These are phyloP conservation scores for Pythium guiyangense DNA, from an alignment of 352 stramenopile genomes.

Conservation along the genomic window DNA sequence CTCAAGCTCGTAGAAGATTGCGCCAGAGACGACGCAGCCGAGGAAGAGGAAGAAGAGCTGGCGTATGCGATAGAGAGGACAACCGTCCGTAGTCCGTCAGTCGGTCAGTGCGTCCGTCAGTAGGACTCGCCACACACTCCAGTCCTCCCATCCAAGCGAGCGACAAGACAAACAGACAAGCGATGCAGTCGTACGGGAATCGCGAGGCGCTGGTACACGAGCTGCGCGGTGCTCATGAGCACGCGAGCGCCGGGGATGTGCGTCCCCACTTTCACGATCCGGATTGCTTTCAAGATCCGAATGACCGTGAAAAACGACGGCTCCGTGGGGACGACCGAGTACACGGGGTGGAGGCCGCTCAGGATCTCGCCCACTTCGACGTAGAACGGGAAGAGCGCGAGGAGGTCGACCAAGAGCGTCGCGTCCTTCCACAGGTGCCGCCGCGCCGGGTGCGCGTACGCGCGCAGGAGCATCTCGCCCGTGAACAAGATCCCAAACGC, in stretches of 20 bases:
- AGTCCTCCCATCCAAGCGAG: not conserved
- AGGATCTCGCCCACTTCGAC: constrained; percentile 23
- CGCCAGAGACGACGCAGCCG: constrained; percentile 30
- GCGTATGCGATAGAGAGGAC: too few relatives aligned
- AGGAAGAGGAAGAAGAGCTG: constrained; percentile 56
- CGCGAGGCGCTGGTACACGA: constrained; percentile 23
- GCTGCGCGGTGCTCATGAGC: constrained; percentile 25
- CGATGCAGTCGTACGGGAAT: constrained; percentile 29
- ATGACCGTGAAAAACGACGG: constrained; percentile 39
- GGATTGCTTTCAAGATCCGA: constrained; percentile 37
- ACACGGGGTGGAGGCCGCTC: constrained; percentile 20
- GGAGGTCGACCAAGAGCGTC: constrained; percentile 15
- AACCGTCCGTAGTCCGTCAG: too few relatives aligned
- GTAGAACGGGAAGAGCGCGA: constrained; percentile 34
- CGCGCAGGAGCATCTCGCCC: constrained; percentile 25
- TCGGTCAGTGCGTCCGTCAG: too few relatives aligned
- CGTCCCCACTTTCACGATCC: constrained; percentile 38
- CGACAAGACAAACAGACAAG: not conserved
- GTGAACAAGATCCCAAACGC: constrained; percentile 41
- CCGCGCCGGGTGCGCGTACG: constrained; percentile 22
- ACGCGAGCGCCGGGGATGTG: constrained; percentile 38
- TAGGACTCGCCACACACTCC: too few relatives aligned
- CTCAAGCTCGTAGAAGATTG: constrained; percentile 46
- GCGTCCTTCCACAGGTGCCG: constrained; percentile 23
- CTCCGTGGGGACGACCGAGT: constrained; percentile 30